Conservation (phyloP, 768 basidiomycete genomes). For the Leucosporidium creatinivorum region DNA sequence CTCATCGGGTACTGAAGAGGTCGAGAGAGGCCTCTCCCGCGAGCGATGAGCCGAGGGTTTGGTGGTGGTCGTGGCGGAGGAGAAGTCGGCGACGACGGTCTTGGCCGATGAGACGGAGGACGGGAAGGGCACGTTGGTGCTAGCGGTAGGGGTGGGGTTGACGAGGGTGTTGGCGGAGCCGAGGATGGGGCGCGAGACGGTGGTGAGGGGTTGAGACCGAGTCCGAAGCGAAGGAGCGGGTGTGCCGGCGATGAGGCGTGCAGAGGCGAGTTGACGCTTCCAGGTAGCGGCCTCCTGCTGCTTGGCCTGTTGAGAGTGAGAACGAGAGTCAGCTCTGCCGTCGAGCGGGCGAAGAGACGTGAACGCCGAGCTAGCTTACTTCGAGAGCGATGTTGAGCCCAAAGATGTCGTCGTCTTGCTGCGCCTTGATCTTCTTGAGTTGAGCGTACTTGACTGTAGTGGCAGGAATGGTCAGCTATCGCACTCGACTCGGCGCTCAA, state of each 20-base stretch:
- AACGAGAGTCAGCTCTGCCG: not conserved
- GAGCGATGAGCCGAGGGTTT: too few relatives aligned
- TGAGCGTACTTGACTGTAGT: conserved; percentile 31
- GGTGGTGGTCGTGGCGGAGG: too few relatives aligned
- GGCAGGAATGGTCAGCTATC: not conserved
- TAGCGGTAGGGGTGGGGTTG: too few relatives aligned
- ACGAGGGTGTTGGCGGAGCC: too few relatives aligned
- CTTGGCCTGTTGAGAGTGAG: conserved; percentile 22
- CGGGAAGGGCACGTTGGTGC: too few relatives aligned
- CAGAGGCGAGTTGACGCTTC: conserved; percentile 20
- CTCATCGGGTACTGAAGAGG: too few relatives aligned
- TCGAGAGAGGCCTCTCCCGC: too few relatives aligned
- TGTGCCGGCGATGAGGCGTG: not conserved
- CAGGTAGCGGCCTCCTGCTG: conserved; percentile 33
- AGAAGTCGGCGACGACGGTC: too few relatives aligned
- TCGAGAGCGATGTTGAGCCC: conserved; percentile 38
- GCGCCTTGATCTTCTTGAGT: conserved; percentile 34
- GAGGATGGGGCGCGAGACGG: not conserved
- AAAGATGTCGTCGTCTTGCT: conserved; percentile 36
- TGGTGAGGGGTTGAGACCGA: conserved; percentile 6
- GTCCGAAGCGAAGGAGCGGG: not conserved
- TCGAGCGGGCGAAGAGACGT: not conserved
- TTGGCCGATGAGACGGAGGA: too few relatives aligned
- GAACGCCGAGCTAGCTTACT: not conserved
- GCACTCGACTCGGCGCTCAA: not conserved